phyloP scores from a whole-genome alignment of 352 stramenopile species.

The Pythium angustatum region DNA sequence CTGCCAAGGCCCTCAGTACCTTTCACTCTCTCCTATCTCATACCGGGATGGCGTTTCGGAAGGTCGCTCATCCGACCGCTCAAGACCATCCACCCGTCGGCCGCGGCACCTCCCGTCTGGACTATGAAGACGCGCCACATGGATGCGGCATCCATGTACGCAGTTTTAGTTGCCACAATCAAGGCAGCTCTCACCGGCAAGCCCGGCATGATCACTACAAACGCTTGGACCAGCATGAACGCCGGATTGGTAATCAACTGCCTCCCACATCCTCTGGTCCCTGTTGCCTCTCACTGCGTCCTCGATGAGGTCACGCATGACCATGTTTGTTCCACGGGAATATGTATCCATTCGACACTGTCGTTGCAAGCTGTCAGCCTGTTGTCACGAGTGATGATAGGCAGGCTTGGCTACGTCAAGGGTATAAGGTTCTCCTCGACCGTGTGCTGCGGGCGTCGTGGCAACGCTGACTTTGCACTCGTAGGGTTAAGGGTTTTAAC shows the following conservation, averaged over 20 bases:
- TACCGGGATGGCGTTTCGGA: conserved; percentile 1
- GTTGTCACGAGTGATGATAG: too few relatives aligned
- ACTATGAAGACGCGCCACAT: conserved; percentile 1
- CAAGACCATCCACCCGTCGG: neutral
- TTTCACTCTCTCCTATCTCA: conserved; percentile 3
- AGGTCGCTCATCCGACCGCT: conserved; percentile 2
- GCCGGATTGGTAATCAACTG: neutral
- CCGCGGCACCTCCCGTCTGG: neutral
- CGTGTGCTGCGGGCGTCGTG: too few relatives aligned
- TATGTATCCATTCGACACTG: too few relatives aligned
- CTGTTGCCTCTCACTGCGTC: too few relatives aligned
- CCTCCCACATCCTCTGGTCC: too few relatives aligned
- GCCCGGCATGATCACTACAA: neutral
- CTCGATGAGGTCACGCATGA: too few relatives aligned
- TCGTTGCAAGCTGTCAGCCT: too few relatives aligned
- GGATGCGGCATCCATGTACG: neutral
- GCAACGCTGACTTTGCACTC: too few relatives aligned
- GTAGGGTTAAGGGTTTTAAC: too few relatives aligned
- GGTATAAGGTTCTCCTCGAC: too few relatives aligned
- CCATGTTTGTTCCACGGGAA: too few relatives aligned
- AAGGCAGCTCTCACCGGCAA: neutral
- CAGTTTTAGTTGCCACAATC: neutral
- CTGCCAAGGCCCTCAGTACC: neutral
- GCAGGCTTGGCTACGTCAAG: too few relatives aligned
- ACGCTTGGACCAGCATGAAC: neutral